Conservation (phyloP, 1,284 basidiomycete genomes). For the Papiliotrema terrestris region DNA sequence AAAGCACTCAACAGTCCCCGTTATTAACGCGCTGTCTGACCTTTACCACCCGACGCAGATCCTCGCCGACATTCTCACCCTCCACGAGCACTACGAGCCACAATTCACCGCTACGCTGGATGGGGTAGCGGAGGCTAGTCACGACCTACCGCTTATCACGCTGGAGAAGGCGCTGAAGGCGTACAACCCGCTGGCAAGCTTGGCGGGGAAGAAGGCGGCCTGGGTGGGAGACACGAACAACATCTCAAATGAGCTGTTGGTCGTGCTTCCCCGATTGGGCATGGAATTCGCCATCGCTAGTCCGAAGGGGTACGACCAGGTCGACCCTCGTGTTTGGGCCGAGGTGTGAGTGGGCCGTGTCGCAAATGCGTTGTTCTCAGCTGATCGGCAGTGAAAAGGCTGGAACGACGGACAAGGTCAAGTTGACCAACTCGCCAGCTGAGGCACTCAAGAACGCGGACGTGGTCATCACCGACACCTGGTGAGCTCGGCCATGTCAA, state of each 20-base stretch:
- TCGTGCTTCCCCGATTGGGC: conserved; percentile 86
- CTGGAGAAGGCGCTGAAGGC: not conserved
- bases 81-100: conserved; percentile 62
- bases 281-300: conserved; percentile 81
- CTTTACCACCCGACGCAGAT: conserved; percentile 97
- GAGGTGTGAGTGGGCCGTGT: conserved; percentile 54
- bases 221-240: conserved; percentile 97
- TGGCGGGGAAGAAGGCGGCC: conserved; percentile 67
- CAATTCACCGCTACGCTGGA: conserved; percentile 1
- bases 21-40: conserved; percentile 91
- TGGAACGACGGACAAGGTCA: conserved; percentile 34
- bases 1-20: conserved; percentile 81
- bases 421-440: conserved; percentile 56
- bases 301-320: conserved; percentile 60
- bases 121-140: not conserved
- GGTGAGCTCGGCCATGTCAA: conserved; percentile 54
- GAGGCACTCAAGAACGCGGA: conserved; percentile 88
- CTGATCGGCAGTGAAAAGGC: conserved; percentile 36
- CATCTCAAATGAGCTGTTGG: conserved; percentile 95
- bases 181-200: conserved; percentile 17
- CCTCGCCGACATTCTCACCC: conserved; percentile 86
- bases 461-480: conserved; percentile 92
- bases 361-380: not conserved
- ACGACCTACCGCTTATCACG: conserved; percentile 1
- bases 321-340: conserved; percentile 76